Evolutionary conservation across 106 monocot species (phyloP).

Genomic region (Allium cepa): DNA sequence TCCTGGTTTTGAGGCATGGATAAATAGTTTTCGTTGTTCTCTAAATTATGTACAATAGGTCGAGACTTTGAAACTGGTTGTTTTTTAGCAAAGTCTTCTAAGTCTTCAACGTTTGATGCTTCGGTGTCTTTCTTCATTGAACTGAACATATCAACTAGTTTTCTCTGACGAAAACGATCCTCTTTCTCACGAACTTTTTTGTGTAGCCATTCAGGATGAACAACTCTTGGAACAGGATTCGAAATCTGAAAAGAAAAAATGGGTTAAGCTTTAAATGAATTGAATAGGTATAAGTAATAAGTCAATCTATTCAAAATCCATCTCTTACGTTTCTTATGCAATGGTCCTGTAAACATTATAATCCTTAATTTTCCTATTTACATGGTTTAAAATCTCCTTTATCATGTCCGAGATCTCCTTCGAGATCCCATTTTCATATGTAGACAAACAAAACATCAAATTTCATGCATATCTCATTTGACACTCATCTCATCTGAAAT

Average conservation of each 20-base stretch:
- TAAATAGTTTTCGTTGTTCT: conserved; percentile 35
- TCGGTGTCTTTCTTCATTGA: conserved; percentile 19
- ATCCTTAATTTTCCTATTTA: no score
- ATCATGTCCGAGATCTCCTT: no score
- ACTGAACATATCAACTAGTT: conserved; percentile 68
- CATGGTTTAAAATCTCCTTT: no score
- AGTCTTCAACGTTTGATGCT: conserved; percentile 22
- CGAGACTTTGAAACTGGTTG: conserved; percentile 15
- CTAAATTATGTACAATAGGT: conserved; percentile 26
- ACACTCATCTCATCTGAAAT: no score
- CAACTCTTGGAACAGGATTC: conserved; percentile 93
- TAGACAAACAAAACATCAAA: no score
- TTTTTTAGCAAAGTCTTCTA: conserved; percentile 54
- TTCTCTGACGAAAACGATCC: conserved; percentile 77
- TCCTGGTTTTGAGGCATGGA: conserved; percentile 17
- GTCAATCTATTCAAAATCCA: no score
- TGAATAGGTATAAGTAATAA: no score
- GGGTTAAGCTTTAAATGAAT: no score
- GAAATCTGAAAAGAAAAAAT: conserved; percentile 47
- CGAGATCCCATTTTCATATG: no score
- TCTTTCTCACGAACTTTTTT: conserved; percentile 94
- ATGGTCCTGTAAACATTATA: no score
- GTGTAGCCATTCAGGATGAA: conserved; percentile 96
- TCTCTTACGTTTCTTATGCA: no score
- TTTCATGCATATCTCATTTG: no score